Percentiles rank a stretch among this genome's conserved stretches.
Conservation (phyloP, 805 yeast genomes). For the Allodekkera sacchari region DNA sequence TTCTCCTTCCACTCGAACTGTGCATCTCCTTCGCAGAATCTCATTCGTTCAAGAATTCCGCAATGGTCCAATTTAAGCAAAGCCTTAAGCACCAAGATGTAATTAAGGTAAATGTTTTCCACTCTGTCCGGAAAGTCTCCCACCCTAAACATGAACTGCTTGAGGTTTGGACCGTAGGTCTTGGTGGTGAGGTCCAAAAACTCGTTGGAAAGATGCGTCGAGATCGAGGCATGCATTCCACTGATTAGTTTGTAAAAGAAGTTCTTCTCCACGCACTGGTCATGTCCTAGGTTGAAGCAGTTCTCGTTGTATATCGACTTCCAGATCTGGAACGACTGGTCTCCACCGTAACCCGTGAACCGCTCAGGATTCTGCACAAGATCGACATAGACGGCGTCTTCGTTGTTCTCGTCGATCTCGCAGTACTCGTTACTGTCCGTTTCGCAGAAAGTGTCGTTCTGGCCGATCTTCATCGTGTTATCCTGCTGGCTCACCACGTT, state of each 20-base stretch:
- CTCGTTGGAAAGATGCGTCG: constrained; percentile 86
- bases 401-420: constrained; percentile 49
- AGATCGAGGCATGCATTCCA: constrained; percentile 94
- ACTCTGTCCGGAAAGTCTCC: constrained; percentile 86
- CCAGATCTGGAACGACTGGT: constrained; percentile 91
- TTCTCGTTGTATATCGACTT: constrained; percentile 84
- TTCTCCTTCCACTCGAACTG: constrained; percentile 22
- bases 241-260: constrained; percentile 79
- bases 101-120: constrained; percentile 85
- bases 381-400: constrained; percentile 76
- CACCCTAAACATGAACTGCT: constrained; percentile 79
- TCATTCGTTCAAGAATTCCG: constrained; percentile 20
- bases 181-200: constrained; percentile 62
- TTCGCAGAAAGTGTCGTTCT: too few relatives aligned
- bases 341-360: constrained; percentile 93
- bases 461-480: constrained; percentile 9
- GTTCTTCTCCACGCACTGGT: constrained; percentile 75
- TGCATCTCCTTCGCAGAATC: constrained; percentile 19
- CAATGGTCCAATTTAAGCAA: constrained; percentile 46
- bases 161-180: constrained; percentile 76
- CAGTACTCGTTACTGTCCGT: constrained; percentile 58
- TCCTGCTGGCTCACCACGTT: constrained; percentile 28
- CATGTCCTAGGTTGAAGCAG: constrained; percentile 48
- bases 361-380: constrained; percentile 87
- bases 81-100: constrained; percentile 78